Base-by-base conservation (phyloP, 345 rosid species). In the Hibiscus trionum region DNA sequence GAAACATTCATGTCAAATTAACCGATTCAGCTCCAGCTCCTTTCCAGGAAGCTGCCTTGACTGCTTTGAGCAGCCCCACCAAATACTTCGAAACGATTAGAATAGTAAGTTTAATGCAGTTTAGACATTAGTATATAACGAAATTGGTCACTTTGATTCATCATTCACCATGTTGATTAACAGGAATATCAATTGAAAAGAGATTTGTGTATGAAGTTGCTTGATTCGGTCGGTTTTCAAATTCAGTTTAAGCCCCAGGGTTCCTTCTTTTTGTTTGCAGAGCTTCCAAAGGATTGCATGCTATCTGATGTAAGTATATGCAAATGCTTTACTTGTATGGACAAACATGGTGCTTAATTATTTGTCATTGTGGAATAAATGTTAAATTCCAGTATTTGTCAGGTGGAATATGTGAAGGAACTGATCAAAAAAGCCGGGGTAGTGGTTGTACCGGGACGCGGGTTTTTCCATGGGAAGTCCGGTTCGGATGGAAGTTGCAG, bases 11-110 rank as follows among this genome's bases (percentile, higher is more conserved):
- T 49, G 61, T 80, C 65, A 86, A 62, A 76, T 42, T 88, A 68
- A 86, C 88, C 5, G 88, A 81, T 82, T 86, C 80, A 11, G 88
- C 87, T 59, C 90, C 92, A 44, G 87, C 88, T 10, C 88, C 90
- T 29, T 88, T 88, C 86, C 87, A 86, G 60, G 88, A 86, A 72
- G 90, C 92, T 72, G 85, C 88, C 42, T 77, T 83, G 79, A 73
- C 75, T 60, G 88, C 90, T 75, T 70, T 86, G 69, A 75, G 60
- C 59, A 80, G 85, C 73, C 78, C 81, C 7, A 61, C 76, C 0
- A 77, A 81, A 19, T 86, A 84, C 69, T 85, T 80, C 63, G 80
- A 79, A 39, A 75, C 76, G 14, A 44, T 86, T 73, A 82, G 83
- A 81, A 75, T 71, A 60, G 89, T 87, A 73, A 29, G 83, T 50